Evolutionary conservation across 1,284 basidiomycete species (phyloP).

Genomic region (Athelia psychrophila): DNA sequence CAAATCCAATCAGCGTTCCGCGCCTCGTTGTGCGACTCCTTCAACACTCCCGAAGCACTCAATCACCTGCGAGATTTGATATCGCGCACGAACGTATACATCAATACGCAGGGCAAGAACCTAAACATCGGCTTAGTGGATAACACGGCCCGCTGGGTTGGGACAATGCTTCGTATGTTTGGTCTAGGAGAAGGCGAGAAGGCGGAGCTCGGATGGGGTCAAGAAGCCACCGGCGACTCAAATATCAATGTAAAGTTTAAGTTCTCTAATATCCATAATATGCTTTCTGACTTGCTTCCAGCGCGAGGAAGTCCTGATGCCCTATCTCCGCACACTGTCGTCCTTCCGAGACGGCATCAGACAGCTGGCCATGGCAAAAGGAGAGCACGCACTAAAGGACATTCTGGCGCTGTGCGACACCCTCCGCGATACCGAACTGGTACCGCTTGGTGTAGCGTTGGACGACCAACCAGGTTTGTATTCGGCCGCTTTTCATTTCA

Average conservation of each 20-base stretch:
- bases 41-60: conserved; percentile 91
- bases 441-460: conserved; percentile 91
- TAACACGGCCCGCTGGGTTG: conserved; percentile 81
- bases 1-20: conserved; percentile 81
- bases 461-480: conserved; percentile 91
- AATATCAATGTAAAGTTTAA: conserved; percentile 53
- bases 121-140: conserved; percentile 74
- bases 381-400: conserved; percentile 66
- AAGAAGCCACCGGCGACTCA: conserved; percentile 41
- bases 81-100: conserved; percentile 88
- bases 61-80: conserved; percentile 81
- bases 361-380: conserved; percentile 74
- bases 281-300: conserved; percentile 27
- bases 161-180: conserved; percentile 91
- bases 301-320: conserved; percentile 87
- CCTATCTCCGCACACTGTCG: conserved; percentile 85
- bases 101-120: conserved; percentile 58
- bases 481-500: conserved; percentile 7
- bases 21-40: conserved; percentile 93
- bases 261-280: conserved; percentile 14
- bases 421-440: conserved; percentile 87
- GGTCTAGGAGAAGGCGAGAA: conserved; percentile 85
- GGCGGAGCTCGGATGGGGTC: conserved; percentile 72
- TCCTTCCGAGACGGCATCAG: conserved; percentile 92
- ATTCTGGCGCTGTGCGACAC: conserved; percentile 86